These are phyloP conservation scores for Lupinus albus DNA, from an alignment of 306 rosid genomes.

Conservation along the genomic window DNA sequence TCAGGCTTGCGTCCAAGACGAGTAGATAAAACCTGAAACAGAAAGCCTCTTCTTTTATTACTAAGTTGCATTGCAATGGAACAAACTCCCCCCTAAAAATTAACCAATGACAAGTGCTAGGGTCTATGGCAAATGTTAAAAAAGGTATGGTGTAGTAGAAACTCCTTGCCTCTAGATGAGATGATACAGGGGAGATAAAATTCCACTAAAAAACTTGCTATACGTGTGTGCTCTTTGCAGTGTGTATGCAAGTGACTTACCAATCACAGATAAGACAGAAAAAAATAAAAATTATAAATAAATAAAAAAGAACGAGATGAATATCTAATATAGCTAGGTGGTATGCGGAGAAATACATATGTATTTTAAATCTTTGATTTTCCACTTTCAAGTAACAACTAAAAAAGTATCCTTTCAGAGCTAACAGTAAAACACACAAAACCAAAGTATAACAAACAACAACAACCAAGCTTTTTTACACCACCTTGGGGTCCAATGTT, in stretches of 20 bases:
- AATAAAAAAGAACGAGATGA: neutral
- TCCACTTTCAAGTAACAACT: slow-evolving; percentile 11
- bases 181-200: slow-evolving; percentile 1
- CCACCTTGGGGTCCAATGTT: too few relatives aligned
- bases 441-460: neutral
- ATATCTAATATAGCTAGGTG: neutral
- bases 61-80: slow-evolving; percentile 14
- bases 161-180: slow-evolving; percentile 22
- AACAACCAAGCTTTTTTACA: too few relatives aligned
- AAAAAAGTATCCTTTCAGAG: slow-evolving; percentile 2
- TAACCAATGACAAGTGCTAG: slow-evolving; percentile 17
- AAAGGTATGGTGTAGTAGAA: neutral
- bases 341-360: neutral
- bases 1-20: slow-evolving; percentile 92
- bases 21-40: slow-evolving; percentile 72
- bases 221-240: neutral
- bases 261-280: slow-evolving; percentile 1
- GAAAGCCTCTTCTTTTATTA: slow-evolving; percentile 35
- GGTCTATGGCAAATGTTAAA: slow-evolving; percentile 2
- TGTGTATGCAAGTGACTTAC: slow-evolving; percentile 17
- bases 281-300: neutral
- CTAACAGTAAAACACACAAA: slow-evolving; percentile 12
- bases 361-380: neutral
- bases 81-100: slow-evolving; percentile 14
- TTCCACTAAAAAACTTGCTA: slow-evolving; percentile 20